Percentiles rank a stretch among this genome's conserved stretches.
phyloP scores from a whole-genome alignment of 441 rosid genomes.

The Melianthus villosus region DNA sequence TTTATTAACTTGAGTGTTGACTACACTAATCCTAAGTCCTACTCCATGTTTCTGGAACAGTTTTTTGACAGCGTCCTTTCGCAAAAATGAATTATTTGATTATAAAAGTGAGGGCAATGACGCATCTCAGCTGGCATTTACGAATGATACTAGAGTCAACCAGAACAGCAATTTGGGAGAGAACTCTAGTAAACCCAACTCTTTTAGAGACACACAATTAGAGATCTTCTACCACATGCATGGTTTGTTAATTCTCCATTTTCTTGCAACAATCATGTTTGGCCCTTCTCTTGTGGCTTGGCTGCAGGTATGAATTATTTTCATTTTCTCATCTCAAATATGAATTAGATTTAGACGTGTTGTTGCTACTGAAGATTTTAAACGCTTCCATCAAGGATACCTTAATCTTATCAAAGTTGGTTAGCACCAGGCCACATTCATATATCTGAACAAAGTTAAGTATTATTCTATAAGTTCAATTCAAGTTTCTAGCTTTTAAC shows the following conservation, averaged over 20 bases:
- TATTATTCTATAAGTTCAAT: too few species aligned
- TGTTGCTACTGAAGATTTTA: background rate
- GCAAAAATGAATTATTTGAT: slow-evolving; percentile 37
- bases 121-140: slow-evolving; percentile 20
- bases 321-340: background rate
- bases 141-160: slow-evolving; percentile 22
- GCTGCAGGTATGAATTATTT: slow-evolving; percentile 54
- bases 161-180: slow-evolving; percentile 21
- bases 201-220: slow-evolving; percentile 58
- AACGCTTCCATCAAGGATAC: background rate
- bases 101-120: slow-evolving; percentile 19
- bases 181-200: slow-evolving; percentile 23
- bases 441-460: too few species aligned
- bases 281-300: slow-evolving; percentile 79
- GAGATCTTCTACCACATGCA: slow-evolving; percentile 73
- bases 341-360: background rate
- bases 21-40: slow-evolving; percentile 17
- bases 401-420: background rate
- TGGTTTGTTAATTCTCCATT: slow-evolving; percentile 66
- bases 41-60: slow-evolving; percentile 30
- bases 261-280: slow-evolving; percentile 68
- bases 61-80: slow-evolving; percentile 54
- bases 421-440: too few species aligned
- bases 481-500: too few species aligned
- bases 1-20: too few species aligned